These are phyloP conservation scores for Xylaria sp. DNA, from an alignment of 2,329 filamentous ascomycete genomes.

Conservation along the genomic window DNA sequence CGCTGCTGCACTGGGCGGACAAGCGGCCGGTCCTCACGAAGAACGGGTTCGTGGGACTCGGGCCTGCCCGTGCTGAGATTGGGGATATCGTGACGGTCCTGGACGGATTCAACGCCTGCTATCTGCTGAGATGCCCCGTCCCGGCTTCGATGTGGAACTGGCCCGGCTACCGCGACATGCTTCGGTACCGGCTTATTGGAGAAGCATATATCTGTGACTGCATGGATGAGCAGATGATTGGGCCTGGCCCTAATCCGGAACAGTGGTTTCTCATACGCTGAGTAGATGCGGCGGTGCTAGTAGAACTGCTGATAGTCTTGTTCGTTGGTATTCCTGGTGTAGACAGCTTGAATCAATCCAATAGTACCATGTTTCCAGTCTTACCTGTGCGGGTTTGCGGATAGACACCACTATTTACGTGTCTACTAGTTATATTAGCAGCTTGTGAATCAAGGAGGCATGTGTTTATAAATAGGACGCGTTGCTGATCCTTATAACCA, in stretches of 20 bases:
- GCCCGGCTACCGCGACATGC: neutral
- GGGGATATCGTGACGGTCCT: conserved; percentile 22
- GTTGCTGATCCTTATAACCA: no score
- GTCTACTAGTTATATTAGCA: no score
- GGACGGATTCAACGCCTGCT: conserved; percentile 29
- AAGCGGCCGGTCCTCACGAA: conserved; percentile 25
- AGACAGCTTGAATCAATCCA: no score
- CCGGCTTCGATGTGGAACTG: neutral
- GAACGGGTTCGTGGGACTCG: conserved; percentile 29
- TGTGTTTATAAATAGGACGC: no score
- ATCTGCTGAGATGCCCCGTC: conserved; percentile 5
- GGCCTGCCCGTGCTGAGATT: neutral
- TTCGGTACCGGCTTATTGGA: conserved; percentile 16
- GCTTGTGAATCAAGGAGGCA: no score
- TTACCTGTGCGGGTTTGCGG: no score
- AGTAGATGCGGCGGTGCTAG: no score
- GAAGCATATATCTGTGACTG: conserved; percentile 29
- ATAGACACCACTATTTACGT: no score
- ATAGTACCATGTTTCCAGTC: no score
- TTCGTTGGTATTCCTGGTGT: no score
- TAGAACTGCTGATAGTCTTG: no score
- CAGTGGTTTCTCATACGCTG: no score
- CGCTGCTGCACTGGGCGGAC: conserved; percentile 28
- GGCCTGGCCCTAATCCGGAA: neutral
- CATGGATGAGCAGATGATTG: conserved; percentile 28